Conservation (phyloP, 78 protist genomes). For the Andalucia godoyi region DNA sequence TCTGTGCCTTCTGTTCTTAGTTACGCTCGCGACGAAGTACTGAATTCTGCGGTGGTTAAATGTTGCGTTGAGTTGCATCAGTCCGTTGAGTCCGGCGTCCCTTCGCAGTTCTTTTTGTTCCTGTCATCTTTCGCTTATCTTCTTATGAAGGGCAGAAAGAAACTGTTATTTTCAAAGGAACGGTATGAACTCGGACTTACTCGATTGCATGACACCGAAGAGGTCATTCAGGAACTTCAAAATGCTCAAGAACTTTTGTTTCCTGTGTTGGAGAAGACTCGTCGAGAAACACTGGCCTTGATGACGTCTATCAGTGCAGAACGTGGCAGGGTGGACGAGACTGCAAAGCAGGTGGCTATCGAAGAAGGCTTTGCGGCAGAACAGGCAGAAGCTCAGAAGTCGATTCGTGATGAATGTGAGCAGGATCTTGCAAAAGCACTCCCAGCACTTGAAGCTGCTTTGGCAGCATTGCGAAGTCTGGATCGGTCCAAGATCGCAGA, state of each 20-base stretch:
- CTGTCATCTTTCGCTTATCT: conserved; percentile 34
- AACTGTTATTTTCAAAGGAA: not conserved
- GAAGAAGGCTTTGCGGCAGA: conserved; percentile 26
- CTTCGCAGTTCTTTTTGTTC: conserved; percentile 55
- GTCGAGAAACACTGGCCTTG: conserved; percentile 33
- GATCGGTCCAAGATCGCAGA: conserved; percentile 14
- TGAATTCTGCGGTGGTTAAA: not conserved
- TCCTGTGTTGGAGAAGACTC: conserved; percentile 21
- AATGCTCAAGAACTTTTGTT: conserved; percentile 26
- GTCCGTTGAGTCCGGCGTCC: conserved; percentile 46
- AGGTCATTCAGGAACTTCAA: conserved; percentile 39
- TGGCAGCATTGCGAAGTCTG: conserved; percentile 16
- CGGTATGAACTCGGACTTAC: conserved; percentile 52
- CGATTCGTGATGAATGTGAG: conserved; percentile 21
- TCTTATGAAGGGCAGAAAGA: not conserved
- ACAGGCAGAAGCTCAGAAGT: conserved; percentile 15
- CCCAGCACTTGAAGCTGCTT: conserved; percentile 42
- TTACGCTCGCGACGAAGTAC: too few relatives aligned
- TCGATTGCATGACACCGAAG: conserved; percentile 33
- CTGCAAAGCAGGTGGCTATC: conserved; percentile 11
- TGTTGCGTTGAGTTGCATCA: conserved; percentile 10
- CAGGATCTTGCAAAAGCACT: conserved; percentile 31
- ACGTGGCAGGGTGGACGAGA: conserved; percentile 22
- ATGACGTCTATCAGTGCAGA: too few relatives aligned
- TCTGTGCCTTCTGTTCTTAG: too few relatives aligned